Evolutionary conservation across 2,329 filamentous ascomycete species (phyloP).

Genomic region (Cercospora sojina): DNA sequence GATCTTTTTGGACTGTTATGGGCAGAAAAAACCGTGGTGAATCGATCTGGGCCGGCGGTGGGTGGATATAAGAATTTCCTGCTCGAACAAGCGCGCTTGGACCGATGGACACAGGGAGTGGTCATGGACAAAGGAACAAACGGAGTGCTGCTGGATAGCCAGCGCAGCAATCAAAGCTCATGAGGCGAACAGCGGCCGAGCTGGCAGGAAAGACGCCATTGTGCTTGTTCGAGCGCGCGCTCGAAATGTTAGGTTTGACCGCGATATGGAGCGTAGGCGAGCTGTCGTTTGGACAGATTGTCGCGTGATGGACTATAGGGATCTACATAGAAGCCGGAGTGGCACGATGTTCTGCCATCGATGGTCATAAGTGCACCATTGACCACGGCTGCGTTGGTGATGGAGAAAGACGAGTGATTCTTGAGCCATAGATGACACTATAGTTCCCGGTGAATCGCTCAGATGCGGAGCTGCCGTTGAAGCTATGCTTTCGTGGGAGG

Average conservation of each 20-base stretch:
- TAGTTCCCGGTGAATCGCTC: neutral
- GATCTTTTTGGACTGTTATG: neutral
- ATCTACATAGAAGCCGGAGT: neutral
- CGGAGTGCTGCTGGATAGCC: neutral
- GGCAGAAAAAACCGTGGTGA: neutral
- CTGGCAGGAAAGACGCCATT: neutral
- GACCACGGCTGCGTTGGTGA: neutral
- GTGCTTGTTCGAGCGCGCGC: neutral
- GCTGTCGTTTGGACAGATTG: neutral
- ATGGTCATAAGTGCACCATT: neutral
- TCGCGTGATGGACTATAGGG: neutral
- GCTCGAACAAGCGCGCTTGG: neutral
- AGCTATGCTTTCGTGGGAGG: neutral
- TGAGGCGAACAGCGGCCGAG: neutral
- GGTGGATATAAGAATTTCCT: neutral
- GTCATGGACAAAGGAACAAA: neutral
- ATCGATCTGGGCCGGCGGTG: neutral
- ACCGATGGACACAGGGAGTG: neutral
- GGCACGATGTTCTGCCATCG: neutral
- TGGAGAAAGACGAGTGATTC: neutral
- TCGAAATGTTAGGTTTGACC: neutral
- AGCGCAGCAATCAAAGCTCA: neutral
- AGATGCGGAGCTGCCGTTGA: neutral
- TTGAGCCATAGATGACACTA: neutral
- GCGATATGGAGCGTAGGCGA: neutral